Conservation (phyloP, 2,329 filamentous ascomycete genomes). For the Diaporthe vaccinii region DNA sequence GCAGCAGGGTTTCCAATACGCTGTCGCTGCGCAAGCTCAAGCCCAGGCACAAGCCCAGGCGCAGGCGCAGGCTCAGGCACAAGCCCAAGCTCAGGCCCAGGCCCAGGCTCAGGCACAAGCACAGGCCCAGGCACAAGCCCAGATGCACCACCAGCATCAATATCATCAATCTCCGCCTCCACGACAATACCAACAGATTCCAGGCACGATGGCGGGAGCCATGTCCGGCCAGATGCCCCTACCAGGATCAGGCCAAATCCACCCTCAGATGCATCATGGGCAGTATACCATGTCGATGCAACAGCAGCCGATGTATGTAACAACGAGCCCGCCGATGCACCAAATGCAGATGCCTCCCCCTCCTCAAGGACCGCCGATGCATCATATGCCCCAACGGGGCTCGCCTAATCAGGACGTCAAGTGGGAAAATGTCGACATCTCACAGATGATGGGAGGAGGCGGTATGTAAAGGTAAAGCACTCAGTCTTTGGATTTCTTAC, state of each 20-base stretch:
- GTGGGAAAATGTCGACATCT: slow-evolving; percentile 61
- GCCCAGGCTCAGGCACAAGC: slow-evolving; percentile 34
- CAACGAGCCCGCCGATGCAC: slow-evolving; percentile 49
- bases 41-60: slow-evolving; percentile 38
- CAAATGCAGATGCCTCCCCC: slow-evolving; percentile 47
- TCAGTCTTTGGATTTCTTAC: neutral
- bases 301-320: slow-evolving; percentile 37
- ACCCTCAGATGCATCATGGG: slow-evolving; percentile 32
- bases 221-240: slow-evolving; percentile 36
- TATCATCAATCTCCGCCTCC: slow-evolving; percentile 33
- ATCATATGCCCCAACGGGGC: slow-evolving; percentile 40
- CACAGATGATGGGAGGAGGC: slow-evolving; percentile 56
- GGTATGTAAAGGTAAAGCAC: slow-evolving; percentile 39
- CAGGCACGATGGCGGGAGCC: slow-evolving; percentile 31
- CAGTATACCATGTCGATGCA: slow-evolving; percentile 36
- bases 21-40: slow-evolving; percentile 51
- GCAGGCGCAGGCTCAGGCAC: slow-evolving; percentile 29
- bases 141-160: slow-evolving; percentile 34
- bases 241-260: slow-evolving; percentile 35
- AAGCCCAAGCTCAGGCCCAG: neutral
- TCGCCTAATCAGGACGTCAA: slow-evolving; percentile 49
- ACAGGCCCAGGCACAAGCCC: slow-evolving; percentile 46
- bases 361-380: slow-evolving; percentile 45
- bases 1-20: slow-evolving; percentile 49
- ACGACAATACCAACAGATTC: slow-evolving; percentile 35